These are phyloP conservation scores for Phytophthora constricta DNA, from an alignment of 352 stramenopile genomes.

Conservation along the genomic window DNA sequence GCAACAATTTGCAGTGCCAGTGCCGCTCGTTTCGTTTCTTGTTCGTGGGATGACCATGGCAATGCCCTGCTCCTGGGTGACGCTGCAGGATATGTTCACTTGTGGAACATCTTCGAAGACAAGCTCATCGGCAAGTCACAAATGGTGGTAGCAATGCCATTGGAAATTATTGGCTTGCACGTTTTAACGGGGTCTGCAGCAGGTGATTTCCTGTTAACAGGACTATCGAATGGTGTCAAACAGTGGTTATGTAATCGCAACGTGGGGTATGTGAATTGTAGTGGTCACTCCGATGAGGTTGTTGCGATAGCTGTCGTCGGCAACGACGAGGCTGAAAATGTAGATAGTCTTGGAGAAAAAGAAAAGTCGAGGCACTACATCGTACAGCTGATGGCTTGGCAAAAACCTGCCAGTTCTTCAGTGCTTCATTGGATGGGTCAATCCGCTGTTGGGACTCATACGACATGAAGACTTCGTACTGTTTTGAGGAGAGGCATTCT, in stretches of 20 bases:
- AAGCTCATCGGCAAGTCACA: constrained; percentile 53
- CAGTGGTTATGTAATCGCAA: constrained; percentile 71
- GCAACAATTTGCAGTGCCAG: constrained; percentile 60
- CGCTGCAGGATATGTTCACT: constrained; percentile 49
- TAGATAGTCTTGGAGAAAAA: constrained; percentile 9
- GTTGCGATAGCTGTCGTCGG: constrained; percentile 51
- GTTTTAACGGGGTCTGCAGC: constrained; percentile 3
- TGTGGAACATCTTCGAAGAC: constrained; percentile 78
- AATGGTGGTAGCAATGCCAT: constrained; percentile 27
- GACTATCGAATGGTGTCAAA: constrained; percentile 51
- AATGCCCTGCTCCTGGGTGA: constrained; percentile 68
- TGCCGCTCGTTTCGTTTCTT: constrained; percentile 60
- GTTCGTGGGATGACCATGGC: constrained; percentile 59
- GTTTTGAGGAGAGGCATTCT: constrained; percentile 70
- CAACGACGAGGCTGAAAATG: constrained; percentile 18
- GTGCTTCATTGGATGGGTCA: constrained; percentile 71
- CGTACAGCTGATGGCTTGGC: constrained; percentile 7
- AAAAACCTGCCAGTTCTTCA: constrained; percentile 58
- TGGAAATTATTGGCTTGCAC: constrained; percentile 25
- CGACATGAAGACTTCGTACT: constrained; percentile 64
- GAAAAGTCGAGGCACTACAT: not conserved
- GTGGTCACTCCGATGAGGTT: constrained; percentile 56
- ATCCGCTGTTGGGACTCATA: constrained; percentile 81
- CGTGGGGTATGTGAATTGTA: constrained; percentile 63
- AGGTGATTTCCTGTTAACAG: constrained; percentile 56